Conservation (phyloP, 768 basidiomycete species). For the Amyloporia xantha region DNA sequence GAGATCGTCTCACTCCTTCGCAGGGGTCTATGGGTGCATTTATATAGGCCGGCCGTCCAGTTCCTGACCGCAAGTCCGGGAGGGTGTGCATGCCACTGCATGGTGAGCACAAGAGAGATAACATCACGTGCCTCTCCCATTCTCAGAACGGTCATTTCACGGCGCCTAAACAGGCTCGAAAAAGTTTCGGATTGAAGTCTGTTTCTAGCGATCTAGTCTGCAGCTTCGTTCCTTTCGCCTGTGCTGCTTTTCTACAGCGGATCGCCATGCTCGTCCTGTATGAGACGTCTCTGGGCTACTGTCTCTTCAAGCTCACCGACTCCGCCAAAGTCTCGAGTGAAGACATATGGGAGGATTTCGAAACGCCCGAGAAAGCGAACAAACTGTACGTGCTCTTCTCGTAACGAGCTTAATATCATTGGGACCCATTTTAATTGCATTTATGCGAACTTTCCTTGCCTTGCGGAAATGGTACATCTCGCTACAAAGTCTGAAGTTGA, state of each 20-base stretch:
- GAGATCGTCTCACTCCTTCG: too few species aligned
- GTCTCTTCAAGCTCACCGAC: slow-evolving; percentile 93
- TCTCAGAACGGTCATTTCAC: not conserved
- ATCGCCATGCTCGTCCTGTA: slow-evolving; percentile 87
- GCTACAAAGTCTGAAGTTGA: slow-evolving; percentile 77
- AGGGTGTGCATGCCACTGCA: too few species aligned
- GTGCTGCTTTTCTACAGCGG: not conserved
- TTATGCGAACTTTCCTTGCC: too few species aligned
- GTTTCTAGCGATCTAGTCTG: not conserved
- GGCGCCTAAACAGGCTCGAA: not conserved
- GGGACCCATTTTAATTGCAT: too few species aligned
- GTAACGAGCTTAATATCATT: too few species aligned
- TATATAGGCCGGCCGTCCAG: too few species aligned
- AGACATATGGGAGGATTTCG: slow-evolving; percentile 88
- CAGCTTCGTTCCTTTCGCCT: slow-evolving; percentile 3
- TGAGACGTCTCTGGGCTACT: slow-evolving; percentile 95
- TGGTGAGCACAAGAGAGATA: too few species aligned
- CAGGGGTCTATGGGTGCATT: too few species aligned
- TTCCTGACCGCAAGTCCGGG: too few species aligned
- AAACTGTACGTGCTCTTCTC: slow-evolving; percentile 91
- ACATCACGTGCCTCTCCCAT: too few species aligned
- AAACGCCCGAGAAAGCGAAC: slow-evolving; percentile 86
- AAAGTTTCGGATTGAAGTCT: not conserved
- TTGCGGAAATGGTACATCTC: too few species aligned
- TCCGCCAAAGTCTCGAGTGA: slow-evolving; percentile 80